Evolutionary conservation across 495 filamentous ascomycete genomes (phyloP), one percentile per base, ranked within the genome.

Genomic region (Talaromyces adpressus): DNA sequence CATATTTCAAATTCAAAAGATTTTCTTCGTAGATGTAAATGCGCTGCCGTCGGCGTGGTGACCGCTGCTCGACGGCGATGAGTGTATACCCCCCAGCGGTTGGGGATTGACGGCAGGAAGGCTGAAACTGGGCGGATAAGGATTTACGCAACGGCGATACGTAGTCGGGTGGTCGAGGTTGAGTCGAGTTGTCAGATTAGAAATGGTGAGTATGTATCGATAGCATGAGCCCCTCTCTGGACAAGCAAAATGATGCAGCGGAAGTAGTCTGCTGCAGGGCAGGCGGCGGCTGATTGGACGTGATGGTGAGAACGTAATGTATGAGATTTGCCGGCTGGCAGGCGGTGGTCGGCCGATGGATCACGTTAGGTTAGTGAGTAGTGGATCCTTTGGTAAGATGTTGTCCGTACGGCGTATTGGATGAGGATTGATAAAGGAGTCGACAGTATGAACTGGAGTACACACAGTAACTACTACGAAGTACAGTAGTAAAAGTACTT

Each of bases 41-140:
- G 67, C 70, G 75, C 76, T 74, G 75, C 73, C 77, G 75, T 77
- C 77, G 73, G 67, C 72, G 68, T 64, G 66, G 75, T 71, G 77
- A 80, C 78, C 78, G 78, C 78, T 80, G 73, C 78, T 77, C 77
- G 78, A 79, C 77, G 78, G 75, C 76, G 69, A 25, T 62, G 36
- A 59, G 67, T 34, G 39, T 57, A 61, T 29, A 62, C 32, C 58
- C 74, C 77, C 78, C 78, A 80, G 78, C 78, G 75, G 78, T 78
- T 75, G 71, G 75, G 77, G 78, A 66, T 75, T 51, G 47, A 20
- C 18, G n/a, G 63, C 29, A 61, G 39, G 22, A 61, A 32, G 51
- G 61, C 4, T 54, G 58, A 41, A 29, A 18, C 51, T 63, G 56
- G 49, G 62, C 62, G 54, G 53, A 63, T 63, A 51, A 45, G 62